Conservation (phyloP, 2,329 filamentous ascomycete species). For the Alternaria panax region DNA sequence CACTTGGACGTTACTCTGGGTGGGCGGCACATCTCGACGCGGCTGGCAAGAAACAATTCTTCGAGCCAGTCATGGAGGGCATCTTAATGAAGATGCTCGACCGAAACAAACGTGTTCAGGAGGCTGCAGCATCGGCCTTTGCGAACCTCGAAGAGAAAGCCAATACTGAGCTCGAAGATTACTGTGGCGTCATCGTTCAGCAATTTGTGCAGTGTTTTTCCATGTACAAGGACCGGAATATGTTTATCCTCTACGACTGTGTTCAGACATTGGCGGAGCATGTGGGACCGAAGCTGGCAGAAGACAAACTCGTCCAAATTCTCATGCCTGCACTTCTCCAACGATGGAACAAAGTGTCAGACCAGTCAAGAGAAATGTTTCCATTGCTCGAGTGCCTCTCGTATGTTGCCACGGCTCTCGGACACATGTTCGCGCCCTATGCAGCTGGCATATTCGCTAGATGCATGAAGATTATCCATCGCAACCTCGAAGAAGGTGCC, state of each 20-base stretch:
- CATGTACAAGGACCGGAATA: constrained; percentile 98
- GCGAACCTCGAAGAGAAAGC: constrained; percentile 95
- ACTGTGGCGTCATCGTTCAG: constrained; percentile 86
- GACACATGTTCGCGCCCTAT: constrained; percentile 82
- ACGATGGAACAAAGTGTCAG: constrained; percentile 84
- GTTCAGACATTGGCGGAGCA: constrained; percentile 96
- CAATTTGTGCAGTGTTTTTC: constrained; percentile 93
- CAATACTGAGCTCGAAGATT: constrained; percentile 79
- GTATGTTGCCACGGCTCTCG: constrained; percentile 88
- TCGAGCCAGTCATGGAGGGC: constrained; percentile 96
- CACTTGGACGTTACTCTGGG: constrained; percentile 87
- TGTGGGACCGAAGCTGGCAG: constrained; percentile 81
- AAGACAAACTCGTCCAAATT: constrained; percentile 78
- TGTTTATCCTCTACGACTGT: constrained; percentile 98
- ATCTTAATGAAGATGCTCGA: constrained; percentile 95
- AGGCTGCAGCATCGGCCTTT: constrained; percentile 94
- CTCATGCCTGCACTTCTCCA: constrained; percentile 93
- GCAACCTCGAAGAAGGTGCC: constrained; percentile 83
- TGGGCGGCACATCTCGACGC: constrained; percentile 85
- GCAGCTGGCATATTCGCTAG: constrained; percentile 85
- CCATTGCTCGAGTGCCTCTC: constrained; percentile 95
- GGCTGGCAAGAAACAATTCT: constrained; percentile 75
- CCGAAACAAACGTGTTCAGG: constrained; percentile 96
- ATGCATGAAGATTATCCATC: constrained; percentile 89
- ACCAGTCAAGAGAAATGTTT: constrained; percentile 92